Evolutionary conservation across 305 asterid genomes (phyloP).

Genomic region (Fraxinus angustifolia): DNA sequence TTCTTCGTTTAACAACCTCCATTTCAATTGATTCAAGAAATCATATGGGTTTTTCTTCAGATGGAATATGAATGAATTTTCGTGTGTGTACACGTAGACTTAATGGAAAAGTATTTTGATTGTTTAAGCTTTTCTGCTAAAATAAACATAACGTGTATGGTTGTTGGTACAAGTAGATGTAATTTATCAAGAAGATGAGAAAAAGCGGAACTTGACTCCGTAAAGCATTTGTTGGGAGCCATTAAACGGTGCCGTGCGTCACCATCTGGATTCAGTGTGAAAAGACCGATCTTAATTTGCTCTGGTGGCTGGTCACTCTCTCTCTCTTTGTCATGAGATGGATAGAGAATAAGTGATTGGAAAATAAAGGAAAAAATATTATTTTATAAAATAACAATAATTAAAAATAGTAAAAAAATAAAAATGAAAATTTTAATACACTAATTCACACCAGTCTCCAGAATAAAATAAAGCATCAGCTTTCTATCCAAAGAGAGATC

Average conservation of each 20-base stretch:
- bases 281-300: not conserved
- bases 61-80: not conserved
- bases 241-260: not conserved
- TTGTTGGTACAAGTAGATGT: slow-evolving; percentile 24
- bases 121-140: not conserved
- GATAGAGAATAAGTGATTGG: too few species aligned
- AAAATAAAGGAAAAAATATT: too few species aligned
- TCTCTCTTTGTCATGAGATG: too few species aligned
- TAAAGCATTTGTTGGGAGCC: not conserved
- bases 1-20: slow-evolving; percentile 68
- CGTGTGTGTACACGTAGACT: slow-evolving; percentile 19
- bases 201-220: not conserved
- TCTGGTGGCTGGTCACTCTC: too few species aligned
- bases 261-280: not conserved
- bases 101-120: slow-evolving; percentile 2
- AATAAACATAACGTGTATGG: not conserved
- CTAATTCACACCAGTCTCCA: too few species aligned
- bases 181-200: not conserved
- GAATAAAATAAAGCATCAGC: not conserved
- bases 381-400: too few species aligned
- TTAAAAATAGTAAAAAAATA: too few species aligned
- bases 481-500: not conserved
- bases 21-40: slow-evolving; percentile 27
- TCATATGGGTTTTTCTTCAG: slow-evolving; percentile 12
- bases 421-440: too few species aligned